Conservation (phyloP, 2,329 filamentous ascomycete species). For the Paraphaeosphaeria sporulosa region DNA sequence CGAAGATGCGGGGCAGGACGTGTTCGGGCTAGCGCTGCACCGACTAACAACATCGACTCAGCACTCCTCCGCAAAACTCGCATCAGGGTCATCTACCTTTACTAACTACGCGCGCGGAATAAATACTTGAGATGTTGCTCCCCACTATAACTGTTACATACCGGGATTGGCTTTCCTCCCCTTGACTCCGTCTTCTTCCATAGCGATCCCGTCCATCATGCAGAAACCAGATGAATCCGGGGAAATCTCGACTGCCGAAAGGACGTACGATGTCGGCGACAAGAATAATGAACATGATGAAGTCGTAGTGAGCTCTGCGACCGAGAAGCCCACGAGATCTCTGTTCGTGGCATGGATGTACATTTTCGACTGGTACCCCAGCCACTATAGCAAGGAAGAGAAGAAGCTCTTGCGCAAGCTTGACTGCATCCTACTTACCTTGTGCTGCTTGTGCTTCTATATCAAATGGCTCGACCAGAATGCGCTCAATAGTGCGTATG, state of each 20-base stretch:
- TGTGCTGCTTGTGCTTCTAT: constrained; percentile 33
- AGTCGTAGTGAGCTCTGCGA: constrained; percentile 29
- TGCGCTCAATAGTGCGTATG: constrained; percentile 28
- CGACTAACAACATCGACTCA: neutral
- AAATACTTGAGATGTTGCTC: constrained; percentile 9
- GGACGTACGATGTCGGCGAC: neutral
- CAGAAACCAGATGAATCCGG: constrained; percentile 4
- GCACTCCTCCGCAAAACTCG: neutral
- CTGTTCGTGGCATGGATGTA: constrained; percentile 29
- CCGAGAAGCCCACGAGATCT: constrained; percentile 24
- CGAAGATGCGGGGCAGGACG: constrained; percentile 10
- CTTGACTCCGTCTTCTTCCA: neutral
- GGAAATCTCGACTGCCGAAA: neutral
- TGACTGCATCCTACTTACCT: constrained; percentile 27
- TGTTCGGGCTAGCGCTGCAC: constrained; percentile 6
- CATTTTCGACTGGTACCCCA: constrained; percentile 33
- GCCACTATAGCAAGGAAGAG: constrained; percentile 29
- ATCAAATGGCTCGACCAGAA: constrained; percentile 35
- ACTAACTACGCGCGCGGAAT: neutral
- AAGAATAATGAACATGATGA: constrained; percentile 13
- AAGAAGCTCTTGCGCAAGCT: constrained; percentile 30
- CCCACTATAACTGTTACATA: neutral
- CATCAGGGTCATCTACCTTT: too few relatives aligned
- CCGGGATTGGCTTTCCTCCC: neutral
- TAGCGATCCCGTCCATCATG: constrained; percentile 1